Conservation (phyloP, 1,284 basidiomycete genomes). For the Spongispora temasekensis region DNA sequence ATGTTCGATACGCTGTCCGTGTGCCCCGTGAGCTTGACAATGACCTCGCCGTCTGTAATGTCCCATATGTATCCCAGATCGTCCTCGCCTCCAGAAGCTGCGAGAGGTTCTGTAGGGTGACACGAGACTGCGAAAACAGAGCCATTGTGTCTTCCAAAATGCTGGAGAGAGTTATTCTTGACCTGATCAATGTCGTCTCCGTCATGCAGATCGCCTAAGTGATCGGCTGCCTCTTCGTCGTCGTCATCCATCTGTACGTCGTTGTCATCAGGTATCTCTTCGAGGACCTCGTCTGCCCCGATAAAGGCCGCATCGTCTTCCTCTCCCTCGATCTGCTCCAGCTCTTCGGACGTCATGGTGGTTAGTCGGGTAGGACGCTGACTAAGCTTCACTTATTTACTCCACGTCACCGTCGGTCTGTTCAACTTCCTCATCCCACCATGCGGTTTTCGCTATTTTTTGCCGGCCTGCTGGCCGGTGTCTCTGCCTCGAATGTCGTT, state of each 20-base stretch:
- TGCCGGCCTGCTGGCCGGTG: conserved; percentile 57
- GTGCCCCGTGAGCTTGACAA: conserved; percentile 89
- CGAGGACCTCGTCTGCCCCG: conserved; percentile 59
- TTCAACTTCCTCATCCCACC: conserved; percentile 32
- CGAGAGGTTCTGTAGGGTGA: conserved; percentile 86
- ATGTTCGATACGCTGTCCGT: conserved; percentile 86
- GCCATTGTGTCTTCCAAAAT: conserved; percentile 60
- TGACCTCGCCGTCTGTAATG: conserved; percentile 76
- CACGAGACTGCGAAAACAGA: conserved; percentile 87
- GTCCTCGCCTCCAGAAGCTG: conserved; percentile 93
- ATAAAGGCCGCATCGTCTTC: conserved; percentile 56
- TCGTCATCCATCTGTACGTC: conserved; percentile 80
- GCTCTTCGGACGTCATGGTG: conserved; percentile 20
- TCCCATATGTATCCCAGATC: conserved; percentile 96
- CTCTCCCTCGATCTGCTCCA: conserved; percentile 36
- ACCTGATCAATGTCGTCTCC: conserved; percentile 22
- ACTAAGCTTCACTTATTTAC: conserved; percentile 22
- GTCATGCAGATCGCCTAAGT: conserved; percentile 42
- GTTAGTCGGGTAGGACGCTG: conserved; percentile 9
- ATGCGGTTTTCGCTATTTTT: conserved; percentile 68
- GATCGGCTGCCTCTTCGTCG: conserved; percentile 53
- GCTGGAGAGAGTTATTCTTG: conserved; percentile 67
- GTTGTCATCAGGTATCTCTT: conserved; percentile 67
- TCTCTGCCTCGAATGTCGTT: conserved; percentile 76
- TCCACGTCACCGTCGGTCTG: conserved; percentile 34